Conservation (phyloP, 106 monocot species). For the Allium fistulosum region DNA sequence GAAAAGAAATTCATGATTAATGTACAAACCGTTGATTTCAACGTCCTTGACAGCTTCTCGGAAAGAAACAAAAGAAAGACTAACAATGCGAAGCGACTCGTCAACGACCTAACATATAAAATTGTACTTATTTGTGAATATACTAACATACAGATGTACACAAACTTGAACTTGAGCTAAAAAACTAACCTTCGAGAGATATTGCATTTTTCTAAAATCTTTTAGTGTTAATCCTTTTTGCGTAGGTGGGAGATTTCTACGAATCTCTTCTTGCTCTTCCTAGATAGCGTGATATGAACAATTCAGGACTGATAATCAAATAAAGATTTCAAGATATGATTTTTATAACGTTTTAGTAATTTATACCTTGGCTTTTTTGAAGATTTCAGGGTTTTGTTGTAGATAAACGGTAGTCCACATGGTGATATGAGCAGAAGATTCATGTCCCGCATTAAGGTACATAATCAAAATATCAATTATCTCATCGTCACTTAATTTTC, state of each 20-base stretch:
- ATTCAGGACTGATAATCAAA: neutral
- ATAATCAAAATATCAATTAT: conserved; percentile 82
- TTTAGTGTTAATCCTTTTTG: conserved; percentile 66
- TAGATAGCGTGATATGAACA: conserved; percentile 11
- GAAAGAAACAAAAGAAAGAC: conserved; percentile 77
- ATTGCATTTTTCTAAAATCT: conserved; percentile 77
- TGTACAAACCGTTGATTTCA: conserved; percentile 56
- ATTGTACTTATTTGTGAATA: neutral
- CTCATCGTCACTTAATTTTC: conserved; percentile 63
- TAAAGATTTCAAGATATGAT: neutral
- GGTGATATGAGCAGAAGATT: conserved; percentile 88
- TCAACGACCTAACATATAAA: conserved; percentile 52
- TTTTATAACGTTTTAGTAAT: neutral
- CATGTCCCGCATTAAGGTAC: conserved; percentile 98
- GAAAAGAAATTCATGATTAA: neutral
- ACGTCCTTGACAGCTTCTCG: conserved; percentile 61
- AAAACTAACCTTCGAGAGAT: conserved; percentile 67
- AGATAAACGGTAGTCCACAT: conserved; percentile 86
- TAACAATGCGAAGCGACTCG: conserved; percentile 75
- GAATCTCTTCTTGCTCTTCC: conserved; percentile 86
- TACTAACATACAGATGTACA: conserved; percentile 6
- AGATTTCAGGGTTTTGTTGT: conserved; percentile 60
- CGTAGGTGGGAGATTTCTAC: conserved; percentile 32
- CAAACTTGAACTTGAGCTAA: conserved; percentile 11
- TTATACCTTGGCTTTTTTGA: conserved; percentile 63